Evolutionary conservation across 2,329 filamentous ascomycete species (phyloP), one percentile per base, ranked within the genome.

Genomic region (Calonectria naviculata): DNA sequence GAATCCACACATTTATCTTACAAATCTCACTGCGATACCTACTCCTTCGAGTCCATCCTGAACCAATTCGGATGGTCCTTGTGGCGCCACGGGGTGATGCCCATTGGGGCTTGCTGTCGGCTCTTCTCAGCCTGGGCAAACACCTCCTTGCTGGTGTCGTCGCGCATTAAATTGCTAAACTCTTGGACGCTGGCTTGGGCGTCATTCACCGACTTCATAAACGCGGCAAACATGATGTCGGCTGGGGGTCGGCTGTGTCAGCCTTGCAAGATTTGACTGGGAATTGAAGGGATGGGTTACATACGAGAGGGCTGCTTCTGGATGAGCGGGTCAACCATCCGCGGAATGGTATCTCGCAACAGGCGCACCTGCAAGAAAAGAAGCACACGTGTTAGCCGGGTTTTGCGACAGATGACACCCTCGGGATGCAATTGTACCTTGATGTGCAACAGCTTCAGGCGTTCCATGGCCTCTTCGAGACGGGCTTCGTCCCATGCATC

Each of bases 41-140:
- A 67, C 68, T 56, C 67, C 66, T 80, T 78, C 58, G 70, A 63
- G 65, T 83, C 81, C 73, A 81, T 73, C 54, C 75, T 81, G 70
- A 88, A 86, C 90, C 90, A 93, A 72, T 90, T 85, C 3, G 91
- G 89, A 67, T 92, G 85, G 41, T 92, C 89, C 66, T 84, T 86
- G 24, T 89, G 85, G 58, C 84, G 86, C 91, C 91, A 92, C 2
- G 87, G 86, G 74, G 86, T 88, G 73, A 92, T 91, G 5, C 87
- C 88, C 62, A 86, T 84, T 0, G 89, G 87, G 49, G 91, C 88
- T 44, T 87, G 85, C 65, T 86, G 83, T 21, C 86, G 86, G 75
- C 90, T 91, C 75, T 87, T 85, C 46, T 81, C 84, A 2, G 87
- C 89, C 68, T 88, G 85, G 13, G 87, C 84, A 65, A 92, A 83